Conservation (phyloP, 176 grass and related monocot species). For the Chrysopogon serrulatus region DNA sequence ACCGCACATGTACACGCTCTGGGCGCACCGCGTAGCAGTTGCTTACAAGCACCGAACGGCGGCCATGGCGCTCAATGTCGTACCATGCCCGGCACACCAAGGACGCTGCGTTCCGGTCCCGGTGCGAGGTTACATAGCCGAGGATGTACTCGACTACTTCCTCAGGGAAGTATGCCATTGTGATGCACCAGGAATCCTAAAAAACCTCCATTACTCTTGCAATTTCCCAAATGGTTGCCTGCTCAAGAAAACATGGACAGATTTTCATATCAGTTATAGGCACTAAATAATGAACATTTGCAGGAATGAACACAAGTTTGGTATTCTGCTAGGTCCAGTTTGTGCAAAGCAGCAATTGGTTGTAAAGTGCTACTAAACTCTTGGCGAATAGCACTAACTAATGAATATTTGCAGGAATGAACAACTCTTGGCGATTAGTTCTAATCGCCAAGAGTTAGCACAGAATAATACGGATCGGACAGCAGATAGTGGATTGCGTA, state of each 20-base stretch:
- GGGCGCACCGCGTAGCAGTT: constrained; percentile 65
- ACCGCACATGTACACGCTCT: constrained; percentile 41
- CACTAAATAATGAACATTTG: background rate
- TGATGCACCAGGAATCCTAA: background rate
- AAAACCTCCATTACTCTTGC: background rate
- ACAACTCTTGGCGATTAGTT: too few relatives aligned
- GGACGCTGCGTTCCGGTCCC: constrained; percentile 47
- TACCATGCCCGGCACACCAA: constrained; percentile 70
- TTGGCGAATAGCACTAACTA: too few relatives aligned
- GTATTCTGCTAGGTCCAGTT: background rate
- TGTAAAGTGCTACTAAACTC: background rate
- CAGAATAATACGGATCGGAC: background rate
- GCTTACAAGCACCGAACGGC: constrained; percentile 48
- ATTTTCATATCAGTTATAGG: background rate
- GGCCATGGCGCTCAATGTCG: constrained; percentile 42
- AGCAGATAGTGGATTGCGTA: background rate
- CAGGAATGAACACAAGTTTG: background rate
- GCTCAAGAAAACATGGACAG: background rate
- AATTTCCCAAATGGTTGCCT: background rate
- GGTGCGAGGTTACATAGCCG: constrained; percentile 47
- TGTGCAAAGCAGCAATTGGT: background rate
- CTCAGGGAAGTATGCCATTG: constrained; percentile 70
- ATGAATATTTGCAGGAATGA: too few relatives aligned
- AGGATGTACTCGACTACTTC: constrained; percentile 75
- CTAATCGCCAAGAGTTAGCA: background rate